Conservation (phyloP, 2,329 filamentous ascomycete species). For the Gnomoniopsis smithogilvyi region DNA sequence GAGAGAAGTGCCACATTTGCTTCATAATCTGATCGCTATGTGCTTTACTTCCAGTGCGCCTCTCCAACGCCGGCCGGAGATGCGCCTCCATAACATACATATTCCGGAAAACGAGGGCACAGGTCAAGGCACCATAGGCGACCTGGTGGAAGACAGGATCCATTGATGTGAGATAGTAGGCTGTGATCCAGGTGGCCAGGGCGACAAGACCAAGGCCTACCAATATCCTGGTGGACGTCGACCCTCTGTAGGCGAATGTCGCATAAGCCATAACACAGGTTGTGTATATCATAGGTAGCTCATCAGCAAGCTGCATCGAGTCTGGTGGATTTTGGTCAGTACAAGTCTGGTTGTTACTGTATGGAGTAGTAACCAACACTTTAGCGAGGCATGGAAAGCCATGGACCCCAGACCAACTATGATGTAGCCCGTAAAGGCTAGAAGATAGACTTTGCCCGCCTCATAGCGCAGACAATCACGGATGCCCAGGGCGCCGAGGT, state of each 20-base stretch:
- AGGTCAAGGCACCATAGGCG: slow-evolving; percentile 71
- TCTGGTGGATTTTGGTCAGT: slow-evolving; percentile 33
- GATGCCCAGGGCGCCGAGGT: slow-evolving; percentile 72
- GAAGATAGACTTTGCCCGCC: slow-evolving; percentile 73
- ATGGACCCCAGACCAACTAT: slow-evolving; percentile 53
- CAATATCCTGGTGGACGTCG: slow-evolving; percentile 35
- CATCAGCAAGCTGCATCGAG: slow-evolving; percentile 58
- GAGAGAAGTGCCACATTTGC: slow-evolving; percentile 75
- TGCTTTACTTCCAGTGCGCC: slow-evolving; percentile 36
- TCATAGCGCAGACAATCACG: slow-evolving; percentile 67
- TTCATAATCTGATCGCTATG: slow-evolving; percentile 48
- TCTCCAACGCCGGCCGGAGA: slow-evolving; percentile 43
- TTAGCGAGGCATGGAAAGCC: slow-evolving; percentile 54
- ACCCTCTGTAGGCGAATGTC: slow-evolving; percentile 68
- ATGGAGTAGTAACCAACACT: slow-evolving; percentile 40
- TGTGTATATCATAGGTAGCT: slow-evolving; percentile 59
- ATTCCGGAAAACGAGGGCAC: slow-evolving; percentile 65
- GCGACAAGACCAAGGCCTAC: slow-evolving; percentile 49
- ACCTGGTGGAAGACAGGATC: slow-evolving; percentile 81
- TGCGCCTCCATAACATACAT: slow-evolving; percentile 68
- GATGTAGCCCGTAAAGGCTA: slow-evolving; percentile 55
- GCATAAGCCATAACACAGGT: slow-evolving; percentile 58
- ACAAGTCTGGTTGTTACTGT: not conserved
- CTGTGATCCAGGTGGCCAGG: slow-evolving; percentile 66
- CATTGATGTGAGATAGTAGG: slow-evolving; percentile 75